Percentiles rank a stretch among this genome's conserved stretches.
These are phyloP conservation scores for Podila clonocystis DNA, from an alignment of 192 early-diverging fungal species.

Conservation along the genomic window DNA sequence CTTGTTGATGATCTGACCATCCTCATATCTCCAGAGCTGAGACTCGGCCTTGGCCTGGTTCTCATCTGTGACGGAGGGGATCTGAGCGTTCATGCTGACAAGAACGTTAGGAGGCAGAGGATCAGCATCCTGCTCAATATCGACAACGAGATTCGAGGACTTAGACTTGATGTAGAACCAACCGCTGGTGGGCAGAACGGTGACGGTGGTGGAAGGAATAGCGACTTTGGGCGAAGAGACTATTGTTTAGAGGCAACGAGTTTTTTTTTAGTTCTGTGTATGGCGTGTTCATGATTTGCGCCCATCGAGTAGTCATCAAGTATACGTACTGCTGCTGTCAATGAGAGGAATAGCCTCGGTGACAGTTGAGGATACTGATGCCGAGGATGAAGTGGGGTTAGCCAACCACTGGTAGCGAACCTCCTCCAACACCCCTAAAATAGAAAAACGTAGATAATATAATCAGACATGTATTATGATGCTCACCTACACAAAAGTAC, in stretches of 20 bases:
- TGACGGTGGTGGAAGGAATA: neutral
- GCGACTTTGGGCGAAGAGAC: neutral
- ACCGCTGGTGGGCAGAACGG: slow-evolving; percentile 29
- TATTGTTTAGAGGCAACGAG: neutral
- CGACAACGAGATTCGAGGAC: slow-evolving; percentile 35
- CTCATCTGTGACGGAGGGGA: slow-evolving; percentile 9
- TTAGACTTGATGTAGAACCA: slow-evolving; percentile 50
- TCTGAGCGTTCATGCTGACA: slow-evolving; percentile 24
- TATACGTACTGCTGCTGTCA: slow-evolving; percentile 22
- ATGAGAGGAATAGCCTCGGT: slow-evolving; percentile 6
- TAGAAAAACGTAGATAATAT: neutral
- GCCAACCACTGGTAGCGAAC: slow-evolving; percentile 28
- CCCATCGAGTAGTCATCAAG: neutral
- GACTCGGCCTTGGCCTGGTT: slow-evolving; percentile 29
- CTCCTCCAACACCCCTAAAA: slow-evolving; percentile 44
- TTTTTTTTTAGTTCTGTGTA: neutral
- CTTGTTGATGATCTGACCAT: slow-evolving; percentile 47
- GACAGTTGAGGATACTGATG: neutral
- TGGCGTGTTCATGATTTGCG: neutral
- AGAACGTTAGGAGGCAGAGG: slow-evolving; percentile 35
- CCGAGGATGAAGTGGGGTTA: slow-evolving; percentile 4
- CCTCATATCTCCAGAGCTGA: slow-evolving; percentile 49
- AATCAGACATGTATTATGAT: neutral
- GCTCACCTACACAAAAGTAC: neutral
- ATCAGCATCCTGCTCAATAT: slow-evolving; percentile 29